These are phyloP conservation scores for Colletotrichum salicis DNA, from an alignment of 2,329 filamentous ascomycete species.

Conservation along the genomic window DNA sequence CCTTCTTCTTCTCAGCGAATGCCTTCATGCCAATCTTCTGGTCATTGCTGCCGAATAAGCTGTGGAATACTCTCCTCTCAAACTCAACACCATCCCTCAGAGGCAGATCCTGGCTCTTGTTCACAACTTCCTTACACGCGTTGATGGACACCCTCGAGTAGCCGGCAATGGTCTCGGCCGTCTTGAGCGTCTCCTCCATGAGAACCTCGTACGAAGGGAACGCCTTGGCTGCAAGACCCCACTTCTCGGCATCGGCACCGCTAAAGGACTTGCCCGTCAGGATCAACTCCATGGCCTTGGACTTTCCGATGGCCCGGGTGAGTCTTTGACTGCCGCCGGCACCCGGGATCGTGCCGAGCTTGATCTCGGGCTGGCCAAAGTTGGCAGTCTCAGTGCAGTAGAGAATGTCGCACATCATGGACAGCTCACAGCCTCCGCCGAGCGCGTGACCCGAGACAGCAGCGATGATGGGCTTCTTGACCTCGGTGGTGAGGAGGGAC, in stretches of 20 bases:
- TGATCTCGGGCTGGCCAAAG: constrained; percentile 98
- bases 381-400: constrained; percentile 89
- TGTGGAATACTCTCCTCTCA: constrained; percentile 93
- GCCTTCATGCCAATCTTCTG: constrained; percentile 98
- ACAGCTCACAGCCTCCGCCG: constrained; percentile 94
- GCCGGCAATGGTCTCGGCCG: constrained; percentile 88
- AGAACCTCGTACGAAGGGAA: constrained; percentile 85
- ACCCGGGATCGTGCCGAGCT: constrained; percentile 90
- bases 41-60: constrained; percentile 91
- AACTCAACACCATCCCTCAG: constrained; percentile 93
- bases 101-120: constrained; percentile 94
- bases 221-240: constrained; percentile 87
- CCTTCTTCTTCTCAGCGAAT: constrained; percentile 93
- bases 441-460: constrained; percentile 95
- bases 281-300: constrained; percentile 90
- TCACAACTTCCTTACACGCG: constrained; percentile 97
- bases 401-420: constrained; percentile 96
- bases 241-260: constrained; percentile 85
- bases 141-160: constrained; percentile 89
- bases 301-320: constrained; percentile 84
- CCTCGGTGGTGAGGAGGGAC: constrained; percentile 83
- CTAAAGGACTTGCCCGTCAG: constrained; percentile 86
- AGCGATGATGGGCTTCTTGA: constrained; percentile 95
- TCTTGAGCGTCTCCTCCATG: constrained; percentile 82
- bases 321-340: constrained; percentile 91